Evolutionary conservation across 768 basidiomycete species (phyloP).

Genomic region (Exsudoporus frostii): DNA sequence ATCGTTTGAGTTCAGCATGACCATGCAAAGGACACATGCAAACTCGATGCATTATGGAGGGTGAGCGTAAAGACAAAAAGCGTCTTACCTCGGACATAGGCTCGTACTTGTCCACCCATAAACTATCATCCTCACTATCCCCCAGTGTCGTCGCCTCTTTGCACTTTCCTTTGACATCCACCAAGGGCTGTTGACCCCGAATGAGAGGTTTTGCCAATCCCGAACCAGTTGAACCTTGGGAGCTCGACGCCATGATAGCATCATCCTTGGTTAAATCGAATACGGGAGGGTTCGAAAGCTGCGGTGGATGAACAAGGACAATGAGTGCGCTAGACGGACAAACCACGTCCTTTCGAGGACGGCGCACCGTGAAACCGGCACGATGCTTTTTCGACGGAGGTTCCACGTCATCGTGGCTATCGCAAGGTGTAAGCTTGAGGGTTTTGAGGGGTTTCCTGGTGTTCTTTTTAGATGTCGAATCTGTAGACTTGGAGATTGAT

Average conservation of each 20-base stretch:
- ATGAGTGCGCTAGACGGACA: not conserved
- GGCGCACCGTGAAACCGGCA: constrained; percentile 10
- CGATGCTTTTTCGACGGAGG: constrained; percentile 23
- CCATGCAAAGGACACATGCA: not conserved
- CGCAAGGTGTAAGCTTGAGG: constrained; percentile 16
- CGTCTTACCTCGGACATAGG: constrained; percentile 52
- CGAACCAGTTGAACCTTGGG: constrained; percentile 2
- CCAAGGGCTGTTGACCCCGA: not conserved
- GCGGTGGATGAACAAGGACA: not conserved
- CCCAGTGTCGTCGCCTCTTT: constrained; percentile 5
- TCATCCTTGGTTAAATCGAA: constrained; percentile 23
- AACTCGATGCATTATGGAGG: not conserved
- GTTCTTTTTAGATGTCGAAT: constrained; percentile 7
- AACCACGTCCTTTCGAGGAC: not conserved
- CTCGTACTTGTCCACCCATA: constrained; percentile 68
- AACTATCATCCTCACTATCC: constrained; percentile 32
- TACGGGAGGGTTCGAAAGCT: constrained; percentile 24
- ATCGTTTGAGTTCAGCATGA: not conserved
- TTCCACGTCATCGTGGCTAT: constrained; percentile 11
- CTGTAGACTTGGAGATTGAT: constrained; percentile 6
- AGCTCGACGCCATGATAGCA: not conserved
- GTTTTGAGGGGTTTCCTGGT: constrained; percentile 22
- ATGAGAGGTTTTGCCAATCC: not conserved
- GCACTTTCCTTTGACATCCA: constrained; percentile 26
- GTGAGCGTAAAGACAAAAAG: not conserved